phyloP scores from a whole-genome alignment of 208 protist genomes.

The Acanthamoeba quina region DNA sequence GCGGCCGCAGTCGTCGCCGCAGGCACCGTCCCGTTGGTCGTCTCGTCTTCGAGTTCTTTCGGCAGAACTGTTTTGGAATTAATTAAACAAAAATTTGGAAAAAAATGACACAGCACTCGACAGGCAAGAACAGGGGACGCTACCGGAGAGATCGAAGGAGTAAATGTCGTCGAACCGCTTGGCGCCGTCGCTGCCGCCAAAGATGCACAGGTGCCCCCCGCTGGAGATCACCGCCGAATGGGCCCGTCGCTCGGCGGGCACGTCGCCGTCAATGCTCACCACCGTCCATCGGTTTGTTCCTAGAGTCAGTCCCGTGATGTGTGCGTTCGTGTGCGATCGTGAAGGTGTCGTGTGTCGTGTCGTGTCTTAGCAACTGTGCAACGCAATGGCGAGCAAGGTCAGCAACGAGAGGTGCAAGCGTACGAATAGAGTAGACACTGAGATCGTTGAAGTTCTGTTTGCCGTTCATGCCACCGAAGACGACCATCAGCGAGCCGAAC shows the following conservation, averaged over 20 bases:
- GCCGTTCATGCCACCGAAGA: conserved; percentile 77
- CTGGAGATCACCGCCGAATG: not conserved
- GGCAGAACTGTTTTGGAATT: not conserved
- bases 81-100: no score
- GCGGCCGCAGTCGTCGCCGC: not conserved
- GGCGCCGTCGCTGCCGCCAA: conserved; percentile 24
- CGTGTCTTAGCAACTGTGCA: not conserved
- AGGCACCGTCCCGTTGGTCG: not conserved
- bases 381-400: not conserved
- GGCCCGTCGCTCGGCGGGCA: not conserved
- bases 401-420: not conserved
- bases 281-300: conserved; percentile 22
- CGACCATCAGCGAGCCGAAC: conserved; percentile 3
- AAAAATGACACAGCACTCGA: no score
- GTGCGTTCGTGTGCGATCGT: no score
- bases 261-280: conserved; percentile 1
- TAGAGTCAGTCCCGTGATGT: not conserved
- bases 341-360: not conserved
- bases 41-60: not conserved
- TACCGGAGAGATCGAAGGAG: conserved; percentile 10
- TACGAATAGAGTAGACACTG: conserved; percentile 34
- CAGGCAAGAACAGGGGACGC: not conserved
- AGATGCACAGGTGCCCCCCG: conserved; percentile 1
- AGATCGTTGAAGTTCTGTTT: conserved; percentile 50
- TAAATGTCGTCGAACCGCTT: conserved; percentile 32